phyloP scores from a whole-genome alignment of 2,329 filamentous ascomycete species.

The Beauveria medogensis region DNA sequence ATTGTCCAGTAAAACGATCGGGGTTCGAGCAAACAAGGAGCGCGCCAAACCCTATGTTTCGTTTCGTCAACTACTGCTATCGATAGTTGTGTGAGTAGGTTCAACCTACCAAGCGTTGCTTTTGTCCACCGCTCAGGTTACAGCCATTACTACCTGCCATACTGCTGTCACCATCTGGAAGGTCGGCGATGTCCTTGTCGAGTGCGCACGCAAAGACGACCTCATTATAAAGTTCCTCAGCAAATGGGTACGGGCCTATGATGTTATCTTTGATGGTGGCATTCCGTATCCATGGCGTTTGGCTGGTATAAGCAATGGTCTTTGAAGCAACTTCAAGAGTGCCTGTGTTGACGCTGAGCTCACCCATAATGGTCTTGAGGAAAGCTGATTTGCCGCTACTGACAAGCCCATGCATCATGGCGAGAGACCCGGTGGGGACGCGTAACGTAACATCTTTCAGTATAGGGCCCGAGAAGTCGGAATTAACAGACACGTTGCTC shows the following conservation, averaged over 20 bases:
- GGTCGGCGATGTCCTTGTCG: neutral
- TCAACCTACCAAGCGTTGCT: neutral
- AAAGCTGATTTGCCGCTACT: neutral
- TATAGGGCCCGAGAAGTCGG: neutral
- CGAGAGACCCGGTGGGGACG: neutral
- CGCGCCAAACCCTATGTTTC: neutral
- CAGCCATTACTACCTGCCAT: neutral
- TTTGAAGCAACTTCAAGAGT: neutral
- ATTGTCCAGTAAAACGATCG: conserved; percentile 12
- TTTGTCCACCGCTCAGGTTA: conserved; percentile 1
- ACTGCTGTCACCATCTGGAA: neutral
- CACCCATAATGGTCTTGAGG: neutral
- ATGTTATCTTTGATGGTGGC: neutral
- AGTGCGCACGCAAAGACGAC: neutral
- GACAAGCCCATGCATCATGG: neutral
- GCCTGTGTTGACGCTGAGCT: neutral
- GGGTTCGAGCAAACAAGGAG: conserved; percentile 7
- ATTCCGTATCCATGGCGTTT: neutral
- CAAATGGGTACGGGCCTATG: neutral
- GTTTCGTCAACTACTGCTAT: neutral
- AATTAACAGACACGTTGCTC: neutral
- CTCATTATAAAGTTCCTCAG: neutral
- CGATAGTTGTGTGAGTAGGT: neutral
- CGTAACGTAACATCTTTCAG: neutral
- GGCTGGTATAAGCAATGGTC: neutral